Evolutionary conservation across 73 alveolate genomes (phyloP).

Genomic region (Paramecium tetraurelia): DNA sequence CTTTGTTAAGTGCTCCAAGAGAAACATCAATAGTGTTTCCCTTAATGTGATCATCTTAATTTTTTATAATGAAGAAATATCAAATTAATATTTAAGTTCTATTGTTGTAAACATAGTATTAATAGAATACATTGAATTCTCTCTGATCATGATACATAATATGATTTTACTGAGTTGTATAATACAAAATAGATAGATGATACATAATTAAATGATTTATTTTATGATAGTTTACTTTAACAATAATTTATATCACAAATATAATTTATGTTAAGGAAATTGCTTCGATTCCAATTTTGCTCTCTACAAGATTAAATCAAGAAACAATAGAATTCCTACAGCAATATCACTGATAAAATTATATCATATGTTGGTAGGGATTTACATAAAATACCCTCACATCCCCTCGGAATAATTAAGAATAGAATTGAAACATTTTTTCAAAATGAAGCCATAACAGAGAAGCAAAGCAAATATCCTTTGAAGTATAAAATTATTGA

Average conservation of each 20-base stretch:
- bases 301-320: background rate
- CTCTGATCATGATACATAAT: background rate
- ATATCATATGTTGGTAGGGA: conserved; percentile 50
- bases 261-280: background rate
- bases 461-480: conserved; percentile 2
- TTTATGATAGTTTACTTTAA: background rate
- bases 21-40: background rate
- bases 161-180: background rate
- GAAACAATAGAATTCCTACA: background rate
- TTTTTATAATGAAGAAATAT: background rate
- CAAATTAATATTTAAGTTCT: background rate
- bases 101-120: background rate
- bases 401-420: conserved; percentile 54
- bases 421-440: conserved; percentile 53
- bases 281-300: background rate
- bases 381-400: conserved; percentile 41
- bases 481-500: conserved; percentile 10
- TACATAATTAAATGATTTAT: background rate
- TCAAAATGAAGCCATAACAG: conserved; percentile 20
- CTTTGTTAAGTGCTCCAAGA: background rate
- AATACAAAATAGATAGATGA: background rate
- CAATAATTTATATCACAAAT: background rate
- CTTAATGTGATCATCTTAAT: conserved; percentile 40
- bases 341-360: conserved; percentile 55
- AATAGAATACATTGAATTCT: background rate